Percentiles rank a stretch among this genome's conserved stretches.
phyloP scores from a whole-genome alignment of 352 stramenopile species.

The Globisporangium nagaii region DNA sequence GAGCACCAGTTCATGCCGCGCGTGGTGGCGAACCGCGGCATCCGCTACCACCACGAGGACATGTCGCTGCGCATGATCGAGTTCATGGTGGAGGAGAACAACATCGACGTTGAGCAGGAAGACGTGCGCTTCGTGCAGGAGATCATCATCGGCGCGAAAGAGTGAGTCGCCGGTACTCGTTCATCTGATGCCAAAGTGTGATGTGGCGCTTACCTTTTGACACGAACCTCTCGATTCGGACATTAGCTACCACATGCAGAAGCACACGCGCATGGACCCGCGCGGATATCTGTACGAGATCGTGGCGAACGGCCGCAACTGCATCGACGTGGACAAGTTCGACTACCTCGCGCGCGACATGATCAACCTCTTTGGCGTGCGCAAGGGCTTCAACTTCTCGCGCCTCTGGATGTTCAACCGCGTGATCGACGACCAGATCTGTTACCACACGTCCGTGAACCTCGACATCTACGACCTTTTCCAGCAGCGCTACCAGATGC shows the following conservation, averaged over 20 bases:
- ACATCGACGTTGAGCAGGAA: conserved; percentile 63
- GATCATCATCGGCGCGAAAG: conserved; percentile 76
- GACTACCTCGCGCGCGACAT: conserved; percentile 89
- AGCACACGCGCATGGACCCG: conserved; percentile 29
- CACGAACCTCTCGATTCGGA: background rate
- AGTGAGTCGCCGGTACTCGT: conserved; percentile 22
- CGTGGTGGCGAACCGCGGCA: conserved; percentile 25
- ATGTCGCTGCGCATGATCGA: conserved; percentile 81
- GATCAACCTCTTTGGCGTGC: conserved; percentile 78
- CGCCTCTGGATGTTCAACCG: conserved; percentile 80
- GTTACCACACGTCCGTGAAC: conserved; percentile 86
- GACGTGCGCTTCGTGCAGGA: conserved; percentile 78
- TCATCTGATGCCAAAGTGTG: background rate
- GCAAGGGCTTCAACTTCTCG: conserved; percentile 73
- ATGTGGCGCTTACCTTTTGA: no score
- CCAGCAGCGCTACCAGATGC: conserved; percentile 86
- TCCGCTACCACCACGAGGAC: conserved; percentile 73
- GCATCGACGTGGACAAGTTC: conserved; percentile 91
- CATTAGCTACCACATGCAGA: conserved; percentile 38
- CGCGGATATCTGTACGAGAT: conserved; percentile 88
- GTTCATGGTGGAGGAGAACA: conserved; percentile 75
- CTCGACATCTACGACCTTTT: conserved; percentile 89
- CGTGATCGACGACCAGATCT: conserved; percentile 85
- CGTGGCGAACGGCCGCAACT: conserved; percentile 87
- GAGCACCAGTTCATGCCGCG: conserved; percentile 87